Evolutionary conservation across 108 stramenopile species (phyloP).

Genomic region (Nitzschia sp.): DNA sequence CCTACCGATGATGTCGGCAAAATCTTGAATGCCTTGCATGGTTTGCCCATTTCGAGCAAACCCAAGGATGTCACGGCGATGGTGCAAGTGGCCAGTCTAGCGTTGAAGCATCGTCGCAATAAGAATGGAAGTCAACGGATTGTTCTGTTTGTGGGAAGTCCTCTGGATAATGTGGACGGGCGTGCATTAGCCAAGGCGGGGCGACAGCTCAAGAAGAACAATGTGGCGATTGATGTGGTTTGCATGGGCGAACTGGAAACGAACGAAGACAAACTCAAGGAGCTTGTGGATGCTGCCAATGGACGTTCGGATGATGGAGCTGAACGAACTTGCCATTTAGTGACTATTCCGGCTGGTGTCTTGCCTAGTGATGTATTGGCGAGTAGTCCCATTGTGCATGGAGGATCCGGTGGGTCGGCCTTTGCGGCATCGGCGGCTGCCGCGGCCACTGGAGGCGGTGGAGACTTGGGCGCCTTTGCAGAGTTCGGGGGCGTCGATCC

Average conservation of each 20-base stretch:
- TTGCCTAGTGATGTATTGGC: conserved; percentile 94
- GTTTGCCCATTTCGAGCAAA: conserved; percentile 35
- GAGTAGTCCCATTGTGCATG: conserved; percentile 80
- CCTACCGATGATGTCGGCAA: conserved; percentile 97
- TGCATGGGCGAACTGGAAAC: conserved; percentile 90
- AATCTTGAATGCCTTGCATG: conserved; percentile 85
- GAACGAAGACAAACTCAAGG: conserved; percentile 88
- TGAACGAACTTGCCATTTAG: conserved; percentile 87
- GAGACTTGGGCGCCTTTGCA: conserved; percentile 79
- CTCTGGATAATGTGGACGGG: conserved; percentile 55
- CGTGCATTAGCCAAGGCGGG: conserved; percentile 78
- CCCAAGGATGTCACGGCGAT: conserved; percentile 75
- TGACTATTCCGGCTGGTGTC: conserved; percentile 94
- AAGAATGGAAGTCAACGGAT: conserved; percentile 97
- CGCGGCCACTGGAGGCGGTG: conserved; percentile 52
- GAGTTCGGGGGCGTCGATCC: conserved; percentile 96
- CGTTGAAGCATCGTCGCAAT: conserved; percentile 96
- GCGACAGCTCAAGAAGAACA: conserved; percentile 93
- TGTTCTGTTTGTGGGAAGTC: conserved; percentile 91
- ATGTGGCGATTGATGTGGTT: conserved; percentile 95
- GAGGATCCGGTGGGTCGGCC: conserved; percentile 60
- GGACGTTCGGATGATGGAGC: conserved; percentile 65
- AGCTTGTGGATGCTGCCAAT: conserved; percentile 94
- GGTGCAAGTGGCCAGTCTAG: conserved; percentile 94
- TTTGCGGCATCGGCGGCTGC: conserved; percentile 50